These are phyloP conservation scores for Ramularia endophylla DNA, from an alignment of 2,329 filamentous ascomycete species.

Conservation along the genomic window DNA sequence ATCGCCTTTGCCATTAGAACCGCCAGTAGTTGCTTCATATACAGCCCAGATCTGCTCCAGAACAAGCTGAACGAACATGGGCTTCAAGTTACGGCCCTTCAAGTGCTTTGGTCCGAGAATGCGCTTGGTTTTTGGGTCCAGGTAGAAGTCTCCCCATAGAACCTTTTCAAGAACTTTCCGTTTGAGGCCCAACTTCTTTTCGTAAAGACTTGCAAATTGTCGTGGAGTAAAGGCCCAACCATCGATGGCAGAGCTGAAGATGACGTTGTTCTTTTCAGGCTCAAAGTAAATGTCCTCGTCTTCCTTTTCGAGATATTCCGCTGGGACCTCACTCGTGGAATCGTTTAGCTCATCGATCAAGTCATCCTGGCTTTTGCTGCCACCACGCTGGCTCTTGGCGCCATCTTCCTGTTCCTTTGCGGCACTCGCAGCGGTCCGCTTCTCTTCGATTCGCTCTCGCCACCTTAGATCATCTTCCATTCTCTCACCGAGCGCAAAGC, in stretches of 20 bases:
- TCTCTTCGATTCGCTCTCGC: constrained; percentile 87
- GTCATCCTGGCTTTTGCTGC: constrained; percentile 47
- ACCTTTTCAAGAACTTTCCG: constrained; percentile 82
- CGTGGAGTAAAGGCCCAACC: constrained; percentile 98
- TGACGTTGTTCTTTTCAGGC: constrained; percentile 97
- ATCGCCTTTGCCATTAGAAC: constrained; percentile 77
- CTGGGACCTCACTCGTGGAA: constrained; percentile 42
- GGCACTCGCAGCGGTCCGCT: constrained; percentile 61
- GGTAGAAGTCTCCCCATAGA: constrained; percentile 92
- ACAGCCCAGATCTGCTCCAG: constrained; percentile 95
- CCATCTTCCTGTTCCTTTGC: constrained; percentile 26
- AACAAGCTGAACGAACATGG: constrained; percentile 95
- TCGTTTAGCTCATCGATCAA: constrained; percentile 37
- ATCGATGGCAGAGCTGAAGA: constrained; percentile 95
- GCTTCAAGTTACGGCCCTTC: constrained; percentile 85
- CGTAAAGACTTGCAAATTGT: constrained; percentile 88
- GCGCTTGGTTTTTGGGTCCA: constrained; percentile 95
- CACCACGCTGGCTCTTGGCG: constrained; percentile 34
- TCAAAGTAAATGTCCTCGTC: constrained; percentile 98
- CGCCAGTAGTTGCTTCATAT: constrained; percentile 82
- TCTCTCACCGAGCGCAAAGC: constrained; percentile 94
- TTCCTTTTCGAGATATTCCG: constrained; percentile 78
- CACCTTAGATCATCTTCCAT: constrained; percentile 99
- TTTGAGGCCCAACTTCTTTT: constrained; percentile 96
- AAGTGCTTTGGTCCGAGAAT: constrained; percentile 86